A percentile compares a stretch with the other conserved stretches of the same genome.
phyloP scores from a whole-genome alignment of 208 protist species.

The Herpetomonas tarakana region DNA sequence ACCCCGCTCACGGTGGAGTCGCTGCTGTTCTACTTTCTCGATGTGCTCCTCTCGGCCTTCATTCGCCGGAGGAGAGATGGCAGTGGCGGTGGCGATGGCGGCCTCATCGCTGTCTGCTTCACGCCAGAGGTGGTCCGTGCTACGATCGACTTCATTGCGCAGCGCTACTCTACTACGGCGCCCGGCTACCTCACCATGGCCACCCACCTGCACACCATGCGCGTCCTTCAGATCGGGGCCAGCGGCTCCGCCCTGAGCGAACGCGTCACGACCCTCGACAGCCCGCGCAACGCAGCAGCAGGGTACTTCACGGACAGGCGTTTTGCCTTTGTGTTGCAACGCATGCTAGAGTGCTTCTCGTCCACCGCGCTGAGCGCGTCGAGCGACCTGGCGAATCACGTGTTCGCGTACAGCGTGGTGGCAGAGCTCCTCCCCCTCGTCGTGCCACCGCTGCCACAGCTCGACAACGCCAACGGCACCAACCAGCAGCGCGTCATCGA shows the following conservation, averaged over 20 bases:
- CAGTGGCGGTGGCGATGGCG: background rate
- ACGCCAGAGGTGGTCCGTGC: background rate
- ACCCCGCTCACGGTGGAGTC: background rate
- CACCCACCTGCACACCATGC: background rate
- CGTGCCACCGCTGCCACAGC: conserved; percentile 13
- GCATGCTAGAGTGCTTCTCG: background rate
- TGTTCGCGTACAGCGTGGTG: conserved; percentile 1
- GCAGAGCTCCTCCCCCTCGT: conserved; percentile 21
- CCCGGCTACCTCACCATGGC: background rate
- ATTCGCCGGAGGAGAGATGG: background rate
- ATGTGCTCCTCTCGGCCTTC: background rate
- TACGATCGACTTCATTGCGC: background rate
- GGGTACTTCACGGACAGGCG: background rate
- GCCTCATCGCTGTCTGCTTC: background rate
- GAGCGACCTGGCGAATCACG: background rate
- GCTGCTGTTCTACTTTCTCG: background rate
- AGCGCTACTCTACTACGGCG: background rate
- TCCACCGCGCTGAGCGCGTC: background rate
- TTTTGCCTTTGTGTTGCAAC: background rate
- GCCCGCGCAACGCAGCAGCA: background rate
- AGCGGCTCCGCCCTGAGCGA: background rate
- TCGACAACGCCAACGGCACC: conserved; percentile 11
- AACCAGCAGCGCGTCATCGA: conserved; percentile 31
- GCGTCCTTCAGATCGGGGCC: background rate
- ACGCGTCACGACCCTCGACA: background rate